Evolutionary conservation across 2,329 filamentous ascomycete genomes (phyloP), one percentile per base, ranked within the genome.

Genomic region (Ceratocystis smalleyi): DNA sequence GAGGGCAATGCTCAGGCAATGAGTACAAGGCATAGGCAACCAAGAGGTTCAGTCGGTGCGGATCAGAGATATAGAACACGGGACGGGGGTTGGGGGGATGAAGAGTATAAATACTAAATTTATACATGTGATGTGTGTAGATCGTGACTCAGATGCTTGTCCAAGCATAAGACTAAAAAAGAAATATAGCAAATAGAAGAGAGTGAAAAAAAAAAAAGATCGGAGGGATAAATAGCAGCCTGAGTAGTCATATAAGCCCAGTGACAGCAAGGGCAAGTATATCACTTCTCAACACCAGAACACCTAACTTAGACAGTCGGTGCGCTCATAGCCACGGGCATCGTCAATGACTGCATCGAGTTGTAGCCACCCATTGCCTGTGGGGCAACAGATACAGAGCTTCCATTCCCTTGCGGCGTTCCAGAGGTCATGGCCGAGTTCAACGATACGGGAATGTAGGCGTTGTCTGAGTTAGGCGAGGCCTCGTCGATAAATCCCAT

Each of bases 401-500:
- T 32, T 27, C 24, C 51, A 22, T 17, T 27, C 51, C 51, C 51
- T 30, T 55, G 51, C 2, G 45, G 7, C 22, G 51, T 30, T 27
- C 51, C 51, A 32, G 61, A 43, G 30, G 47, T 45, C 62, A 63
- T 63, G 32, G 47, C 35, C 22, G 76, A 75, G 68, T 79, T 79
- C 12, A 86, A 74, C 1, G 81, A 81, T 4, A 75, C 72, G 5
- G 79, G 73, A 55, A 81, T 73, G 72, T 87, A 88, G 64, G 83
- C 83, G 68, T 80, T 77, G 68, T 88, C 84, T 0, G 86, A 88
- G 59, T 81, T 84, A 17, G 89, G 87, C 12, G 88, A 91, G 19
- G 87, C 84, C 68, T 91, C 88, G 68, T 90, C 89, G 32, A 91
- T 81, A 47, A 89, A 86, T 62, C 87, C 87, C 64, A 92, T 84